Evolutionary conservation across 78 protist genomes (phyloP).

Genomic region (Monocercomonoides exilis): DNA sequence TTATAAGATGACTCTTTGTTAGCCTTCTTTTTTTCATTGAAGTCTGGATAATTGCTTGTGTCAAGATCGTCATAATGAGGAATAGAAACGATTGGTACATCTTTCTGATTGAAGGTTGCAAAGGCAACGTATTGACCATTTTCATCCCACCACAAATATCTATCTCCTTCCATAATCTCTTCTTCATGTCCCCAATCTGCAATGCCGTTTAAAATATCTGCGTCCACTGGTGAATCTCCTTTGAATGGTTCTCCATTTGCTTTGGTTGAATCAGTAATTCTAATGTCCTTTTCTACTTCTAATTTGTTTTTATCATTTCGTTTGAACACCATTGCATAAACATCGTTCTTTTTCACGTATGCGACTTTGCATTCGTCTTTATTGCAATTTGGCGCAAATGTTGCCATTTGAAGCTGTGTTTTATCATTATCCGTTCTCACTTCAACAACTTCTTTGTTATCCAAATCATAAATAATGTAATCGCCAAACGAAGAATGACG

Average conservation of each 20-base stretch:
- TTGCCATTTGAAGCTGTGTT: background rate
- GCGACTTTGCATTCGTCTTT: background rate
- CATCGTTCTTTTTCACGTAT: background rate
- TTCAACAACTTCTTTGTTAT: background rate
- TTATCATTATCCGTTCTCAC: background rate
- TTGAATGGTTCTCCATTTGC: background rate
- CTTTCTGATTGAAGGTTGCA: background rate
- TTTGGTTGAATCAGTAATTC: background rate
- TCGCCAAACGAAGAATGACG: background rate
- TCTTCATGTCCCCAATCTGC: constrained; percentile 3
- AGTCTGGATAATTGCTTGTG: background rate
- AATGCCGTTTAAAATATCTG: background rate
- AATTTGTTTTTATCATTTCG: background rate
- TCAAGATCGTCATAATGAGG: background rate
- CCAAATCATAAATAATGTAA: background rate
- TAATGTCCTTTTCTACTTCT: background rate
- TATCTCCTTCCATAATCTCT: background rate
- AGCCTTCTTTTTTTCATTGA: no score
- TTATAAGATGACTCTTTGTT: no score
- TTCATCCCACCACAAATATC: background rate
- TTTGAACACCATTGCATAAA: background rate
- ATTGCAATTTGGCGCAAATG: background rate
- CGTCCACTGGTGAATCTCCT: background rate
- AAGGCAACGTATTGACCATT: background rate
- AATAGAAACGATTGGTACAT: background rate